These are phyloP conservation scores for Scalesia atractyloides DNA, from an alignment of 129 eudicot species.

Conservation along the genomic window DNA sequence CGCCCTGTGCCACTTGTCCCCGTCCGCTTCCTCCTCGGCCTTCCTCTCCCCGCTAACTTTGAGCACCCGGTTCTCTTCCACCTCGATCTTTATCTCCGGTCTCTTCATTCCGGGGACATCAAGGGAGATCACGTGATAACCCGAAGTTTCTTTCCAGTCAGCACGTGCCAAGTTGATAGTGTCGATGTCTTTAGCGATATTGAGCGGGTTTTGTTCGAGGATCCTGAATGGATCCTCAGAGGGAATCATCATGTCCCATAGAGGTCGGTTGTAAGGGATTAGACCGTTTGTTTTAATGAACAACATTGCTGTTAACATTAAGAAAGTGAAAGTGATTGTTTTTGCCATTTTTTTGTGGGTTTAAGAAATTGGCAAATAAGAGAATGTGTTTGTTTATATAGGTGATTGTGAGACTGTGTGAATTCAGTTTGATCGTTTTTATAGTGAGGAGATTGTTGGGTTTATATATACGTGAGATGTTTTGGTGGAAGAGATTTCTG, in stretches of 20 bases:
- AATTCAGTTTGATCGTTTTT: background rate
- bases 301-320: conserved; percentile 9
- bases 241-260: conserved; percentile 42
- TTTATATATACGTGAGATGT: no score
- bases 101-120: conserved; percentile 54
- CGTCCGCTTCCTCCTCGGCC: conserved; percentile 39
- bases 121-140: conserved; percentile 36
- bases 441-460: no score
- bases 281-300: conserved; percentile 19
- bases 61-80: conserved; percentile 48
- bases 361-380: background rate
- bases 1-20: conserved; percentile 56
- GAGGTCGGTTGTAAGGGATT: conserved; percentile 33
- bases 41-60: conserved; percentile 46
- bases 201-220: conserved; percentile 38
- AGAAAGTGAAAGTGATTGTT: background rate
- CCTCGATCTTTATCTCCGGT: conserved; percentile 48
- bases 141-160: conserved; percentile 53
- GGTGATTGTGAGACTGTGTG: background rate
- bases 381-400: no score
- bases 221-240: background rate
- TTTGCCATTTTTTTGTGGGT: background rate
- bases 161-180: conserved; percentile 44
- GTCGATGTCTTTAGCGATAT: conserved; percentile 33
- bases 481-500: background rate